A percentile compares a stretch with the other conserved stretches of the same genome.
Conservation (phyloP, 2,329 filamentous ascomycete genomes). For the Botryotinia globosa region DNA sequence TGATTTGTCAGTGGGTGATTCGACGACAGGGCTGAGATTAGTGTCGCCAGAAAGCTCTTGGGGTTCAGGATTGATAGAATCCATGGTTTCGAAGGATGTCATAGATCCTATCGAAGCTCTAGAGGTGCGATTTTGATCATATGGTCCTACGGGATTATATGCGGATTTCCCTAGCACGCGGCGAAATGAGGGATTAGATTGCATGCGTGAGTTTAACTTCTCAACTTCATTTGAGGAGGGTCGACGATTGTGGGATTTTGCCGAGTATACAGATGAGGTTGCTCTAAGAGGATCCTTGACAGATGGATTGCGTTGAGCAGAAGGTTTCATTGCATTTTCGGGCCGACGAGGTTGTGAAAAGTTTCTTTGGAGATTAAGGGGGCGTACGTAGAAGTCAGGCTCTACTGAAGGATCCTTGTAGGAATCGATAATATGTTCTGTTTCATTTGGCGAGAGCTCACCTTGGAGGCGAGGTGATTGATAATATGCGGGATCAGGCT, state of each 20-base stretch:
- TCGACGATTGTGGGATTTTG: neutral
- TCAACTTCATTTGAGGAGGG: constrained; percentile 15
- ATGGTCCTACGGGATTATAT: constrained; percentile 30
- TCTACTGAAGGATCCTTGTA: constrained; percentile 16
- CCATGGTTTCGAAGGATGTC: constrained; percentile 26
- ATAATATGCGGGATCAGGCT: constrained; percentile 14
- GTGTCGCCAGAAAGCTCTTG: constrained; percentile 13
- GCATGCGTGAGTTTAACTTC: constrained; percentile 14
- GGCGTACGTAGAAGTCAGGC: constrained; percentile 13
- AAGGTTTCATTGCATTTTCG: constrained; percentile 7
- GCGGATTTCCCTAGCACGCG: constrained; percentile 14
- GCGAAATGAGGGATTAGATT: constrained; percentile 20
- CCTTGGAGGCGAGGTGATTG: neutral
- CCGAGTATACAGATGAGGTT: constrained; percentile 10
- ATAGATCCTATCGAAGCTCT: constrained; percentile 20
- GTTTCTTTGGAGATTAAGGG: constrained; percentile 19
- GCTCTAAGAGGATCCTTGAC: constrained; percentile 8
- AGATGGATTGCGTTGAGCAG: neutral
- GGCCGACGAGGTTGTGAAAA: constrained; percentile 19
- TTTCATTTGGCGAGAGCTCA: constrained; percentile 14
- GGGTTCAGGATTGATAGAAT: constrained; percentile 21
- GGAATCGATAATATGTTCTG: constrained; percentile 14
- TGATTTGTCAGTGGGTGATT: constrained; percentile 33
- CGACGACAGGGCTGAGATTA: constrained; percentile 36
- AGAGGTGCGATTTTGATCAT: constrained; percentile 26